Conservation (phyloP, 805 yeast genomes). For the Kazachstania taianensis region DNA sequence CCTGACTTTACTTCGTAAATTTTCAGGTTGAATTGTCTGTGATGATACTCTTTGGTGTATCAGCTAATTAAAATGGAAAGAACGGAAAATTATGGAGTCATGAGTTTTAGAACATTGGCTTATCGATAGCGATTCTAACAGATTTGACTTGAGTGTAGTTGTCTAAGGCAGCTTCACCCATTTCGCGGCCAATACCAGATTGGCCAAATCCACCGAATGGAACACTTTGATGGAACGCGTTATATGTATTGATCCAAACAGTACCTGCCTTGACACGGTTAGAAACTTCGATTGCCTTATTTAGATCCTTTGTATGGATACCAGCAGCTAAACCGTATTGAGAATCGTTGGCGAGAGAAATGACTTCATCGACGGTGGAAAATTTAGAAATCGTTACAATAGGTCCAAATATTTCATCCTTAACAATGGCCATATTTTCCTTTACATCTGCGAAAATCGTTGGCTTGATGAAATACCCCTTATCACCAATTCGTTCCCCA, state of each 20-base stretch:
- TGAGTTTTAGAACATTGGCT: conserved; percentile 1
- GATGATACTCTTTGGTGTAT: conserved; percentile 1
- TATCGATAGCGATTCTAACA: conserved; percentile 33
- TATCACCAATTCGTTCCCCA: conserved; percentile 50
- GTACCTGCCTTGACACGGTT: conserved; percentile 76
- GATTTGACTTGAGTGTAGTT: conserved; percentile 83
- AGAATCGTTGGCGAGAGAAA: conserved; percentile 68
- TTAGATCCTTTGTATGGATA: conserved; percentile 66
- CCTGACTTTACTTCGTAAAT: conserved; percentile 15
- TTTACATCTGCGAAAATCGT: conserved; percentile 64
- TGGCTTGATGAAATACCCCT: conserved; percentile 64
- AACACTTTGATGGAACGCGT: conserved; percentile 76
- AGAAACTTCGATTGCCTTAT: conserved; percentile 67
- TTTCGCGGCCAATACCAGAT: conserved; percentile 90
- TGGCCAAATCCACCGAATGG: conserved; percentile 91
- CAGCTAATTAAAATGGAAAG: neutral
- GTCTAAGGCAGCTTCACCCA: conserved; percentile 80
- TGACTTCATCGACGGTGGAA: conserved; percentile 70
- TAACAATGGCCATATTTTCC: conserved; percentile 58
- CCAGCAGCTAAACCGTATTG: conserved; percentile 88
- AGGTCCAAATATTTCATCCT: conserved; percentile 85
- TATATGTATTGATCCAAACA: conserved; percentile 84
- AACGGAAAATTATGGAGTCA: neutral
- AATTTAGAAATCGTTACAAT: conserved; percentile 79
- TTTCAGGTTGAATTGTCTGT: conserved; percentile 7